Evolutionary conservation across 768 basidiomycete species (phyloP).

Genomic region (Asterophora lycoperdoides): DNA sequence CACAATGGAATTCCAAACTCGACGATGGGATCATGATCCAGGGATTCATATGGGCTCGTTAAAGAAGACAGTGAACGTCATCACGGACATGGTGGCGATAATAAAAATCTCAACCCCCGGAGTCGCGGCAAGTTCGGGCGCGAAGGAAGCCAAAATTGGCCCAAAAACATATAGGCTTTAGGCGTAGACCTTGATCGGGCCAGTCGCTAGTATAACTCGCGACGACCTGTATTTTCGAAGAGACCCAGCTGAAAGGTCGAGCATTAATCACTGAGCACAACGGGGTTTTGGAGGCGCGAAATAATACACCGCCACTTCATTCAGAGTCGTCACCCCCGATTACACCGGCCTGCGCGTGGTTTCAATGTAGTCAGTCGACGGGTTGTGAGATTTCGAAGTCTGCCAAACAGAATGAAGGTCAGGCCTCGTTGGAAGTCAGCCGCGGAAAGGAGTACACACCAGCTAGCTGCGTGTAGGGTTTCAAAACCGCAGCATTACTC

Average conservation of each 20-base stretch:
- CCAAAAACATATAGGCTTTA: slow-evolving; percentile 17
- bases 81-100: neutral
- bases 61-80: slow-evolving; percentile 4
- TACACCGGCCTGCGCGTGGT: neutral
- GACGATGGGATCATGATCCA: slow-evolving; percentile 1
- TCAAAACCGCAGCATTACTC: too few species aligned
- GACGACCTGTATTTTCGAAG: neutral
- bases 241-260: neutral
- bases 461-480: neutral
- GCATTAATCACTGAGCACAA: too few species aligned
- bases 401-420: neutral
- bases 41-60: slow-evolving; percentile 12
- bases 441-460: neutral
- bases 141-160: slow-evolving; percentile 2
- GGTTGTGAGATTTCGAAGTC: neutral
- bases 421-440: neutral
- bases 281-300: slow-evolving; percentile 5
- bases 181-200: slow-evolving; percentile 14
- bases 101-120: slow-evolving; percentile 8
- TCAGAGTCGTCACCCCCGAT: slow-evolving; percentile 2
- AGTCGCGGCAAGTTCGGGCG: slow-evolving; percentile 10
- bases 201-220: neutral
- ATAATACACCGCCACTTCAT: slow-evolving; percentile 10
- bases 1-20: slow-evolving; percentile 12
- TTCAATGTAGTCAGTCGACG: neutral